phyloP scores from a whole-genome alignment of 2,329 filamentous ascomycete genomes.

The Emydomyces testavorans region DNA sequence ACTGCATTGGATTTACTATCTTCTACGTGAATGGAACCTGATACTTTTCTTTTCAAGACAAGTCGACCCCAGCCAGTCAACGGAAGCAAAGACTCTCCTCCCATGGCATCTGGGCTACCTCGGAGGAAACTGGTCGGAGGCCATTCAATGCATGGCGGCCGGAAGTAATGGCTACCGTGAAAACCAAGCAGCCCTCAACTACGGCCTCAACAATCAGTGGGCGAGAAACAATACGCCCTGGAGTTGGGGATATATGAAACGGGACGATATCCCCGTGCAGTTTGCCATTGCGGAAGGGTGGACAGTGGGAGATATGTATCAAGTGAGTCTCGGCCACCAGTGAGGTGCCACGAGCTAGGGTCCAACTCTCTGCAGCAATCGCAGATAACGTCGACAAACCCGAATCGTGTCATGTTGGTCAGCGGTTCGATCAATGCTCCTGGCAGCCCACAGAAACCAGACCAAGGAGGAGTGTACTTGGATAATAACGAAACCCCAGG shows the following conservation, averaged over 20 bases:
- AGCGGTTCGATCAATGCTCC: constrained; percentile 44
- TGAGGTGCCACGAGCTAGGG: background rate
- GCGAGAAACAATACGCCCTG: constrained; percentile 44
- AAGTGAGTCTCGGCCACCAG: constrained; percentile 21
- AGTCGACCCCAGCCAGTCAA: constrained; percentile 32
- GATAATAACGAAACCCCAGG: constrained; percentile 43
- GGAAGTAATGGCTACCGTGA: constrained; percentile 43
- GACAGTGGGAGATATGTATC: constrained; percentile 48
- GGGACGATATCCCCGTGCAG: constrained; percentile 45
- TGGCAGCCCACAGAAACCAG: constrained; percentile 34
- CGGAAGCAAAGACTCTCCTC: constrained; percentile 35
- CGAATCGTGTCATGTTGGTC: constrained; percentile 43
- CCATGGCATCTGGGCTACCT: constrained; percentile 48
- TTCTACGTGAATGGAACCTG: background rate
- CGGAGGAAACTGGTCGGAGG: constrained; percentile 40
- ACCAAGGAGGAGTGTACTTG: constrained; percentile 39
- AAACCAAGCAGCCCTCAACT: constrained; percentile 44
- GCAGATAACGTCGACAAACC: constrained; percentile 43
- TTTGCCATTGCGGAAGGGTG: constrained; percentile 46
- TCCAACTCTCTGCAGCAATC: constrained; percentile 29
- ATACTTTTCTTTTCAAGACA: constrained; percentile 17
- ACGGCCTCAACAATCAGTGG: constrained; percentile 44
- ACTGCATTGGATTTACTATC: too few relatives aligned
- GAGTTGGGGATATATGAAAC: constrained; percentile 42
- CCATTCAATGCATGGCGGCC: constrained; percentile 45